These are phyloP conservation scores for Hirsutella thompsonii DNA, from an alignment of 2,329 filamentous ascomycete genomes.

Conservation along the genomic window DNA sequence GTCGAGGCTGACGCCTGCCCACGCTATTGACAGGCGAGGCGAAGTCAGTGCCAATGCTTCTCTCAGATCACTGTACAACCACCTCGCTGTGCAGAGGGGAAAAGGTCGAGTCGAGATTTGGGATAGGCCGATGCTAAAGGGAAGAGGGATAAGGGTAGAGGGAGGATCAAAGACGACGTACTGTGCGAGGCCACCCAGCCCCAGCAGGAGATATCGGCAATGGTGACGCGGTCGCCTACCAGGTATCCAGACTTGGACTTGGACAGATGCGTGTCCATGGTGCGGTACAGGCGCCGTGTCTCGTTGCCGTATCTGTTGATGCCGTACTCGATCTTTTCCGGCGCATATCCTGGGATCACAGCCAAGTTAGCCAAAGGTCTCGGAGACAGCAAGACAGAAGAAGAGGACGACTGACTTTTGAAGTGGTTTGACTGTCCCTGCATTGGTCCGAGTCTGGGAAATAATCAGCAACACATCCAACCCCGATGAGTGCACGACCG, in stretches of 20 bases:
- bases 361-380: background rate
- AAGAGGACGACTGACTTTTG: background rate
- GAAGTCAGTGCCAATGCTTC: too few species aligned
- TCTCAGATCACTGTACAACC: too few species aligned
- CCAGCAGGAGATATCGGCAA: constrained; percentile 71
- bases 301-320: constrained; percentile 75
- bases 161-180: too few species aligned
- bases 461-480: too few species aligned
- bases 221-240: constrained; percentile 56
- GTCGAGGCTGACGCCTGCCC: constrained; percentile 43
- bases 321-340: constrained; percentile 71
- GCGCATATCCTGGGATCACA: constrained; percentile 49
- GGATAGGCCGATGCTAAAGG: background rate
- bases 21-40: too few species aligned
- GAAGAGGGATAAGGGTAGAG: too few species aligned
- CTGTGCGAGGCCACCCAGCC: constrained; percentile 55
- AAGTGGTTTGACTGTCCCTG: background rate
- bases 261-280: constrained; percentile 59
- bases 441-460: background rate
- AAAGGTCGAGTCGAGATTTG: too few species aligned
- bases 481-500: too few species aligned
- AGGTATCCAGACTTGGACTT: constrained; percentile 43
- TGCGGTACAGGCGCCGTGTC: constrained; percentile 67
- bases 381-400: background rate
- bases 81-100: too few species aligned